phyloP scores from a whole-genome alignment of 169 alveolate genomes.

The Plasmodium vinckei region DNA sequence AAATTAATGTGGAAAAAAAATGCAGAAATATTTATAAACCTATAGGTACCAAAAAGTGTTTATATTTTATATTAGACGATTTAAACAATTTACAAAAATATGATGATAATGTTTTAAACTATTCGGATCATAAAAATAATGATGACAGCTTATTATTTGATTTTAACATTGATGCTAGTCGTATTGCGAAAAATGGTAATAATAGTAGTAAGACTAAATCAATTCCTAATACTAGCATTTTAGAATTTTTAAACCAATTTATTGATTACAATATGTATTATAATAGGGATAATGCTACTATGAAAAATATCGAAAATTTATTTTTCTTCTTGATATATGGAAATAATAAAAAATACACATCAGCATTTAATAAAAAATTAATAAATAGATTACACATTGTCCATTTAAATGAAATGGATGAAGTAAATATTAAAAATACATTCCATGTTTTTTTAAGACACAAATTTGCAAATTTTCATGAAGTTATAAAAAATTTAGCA shows the following conservation, averaged over 20 bases:
- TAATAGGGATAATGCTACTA: conserved; percentile 60
- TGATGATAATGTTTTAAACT: conserved; percentile 11
- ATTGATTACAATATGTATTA: conserved; percentile 72
- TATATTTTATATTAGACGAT: conserved; percentile 71
- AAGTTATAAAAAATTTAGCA: conserved; percentile 70
- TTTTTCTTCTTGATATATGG: conserved; percentile 74
- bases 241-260: conserved; percentile 68
- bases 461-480: conserved; percentile 74
- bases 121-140: not conserved
- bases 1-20: conserved; percentile 71
- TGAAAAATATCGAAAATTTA: conserved; percentile 60
- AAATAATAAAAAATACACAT: conserved; percentile 62
- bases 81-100: conserved; percentile 59
- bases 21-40: conserved; percentile 76
- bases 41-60: conserved; percentile 56
- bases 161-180: conserved; percentile 27
- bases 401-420: conserved; percentile 76
- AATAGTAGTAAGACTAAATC: conserved; percentile 3
- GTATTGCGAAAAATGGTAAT: conserved; percentile 9
- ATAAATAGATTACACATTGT: conserved; percentile 54
- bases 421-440: conserved; percentile 43
- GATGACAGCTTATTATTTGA: conserved; percentile 29
- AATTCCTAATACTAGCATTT: conserved; percentile 23
- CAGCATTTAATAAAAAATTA: conserved; percentile 63
- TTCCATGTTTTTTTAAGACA: conserved; percentile 70